Evolutionary conservation across 148 eudicot species (phyloP), one percentile per base, ranked within the genome.

Genomic region (Rhododendron molle): DNA sequence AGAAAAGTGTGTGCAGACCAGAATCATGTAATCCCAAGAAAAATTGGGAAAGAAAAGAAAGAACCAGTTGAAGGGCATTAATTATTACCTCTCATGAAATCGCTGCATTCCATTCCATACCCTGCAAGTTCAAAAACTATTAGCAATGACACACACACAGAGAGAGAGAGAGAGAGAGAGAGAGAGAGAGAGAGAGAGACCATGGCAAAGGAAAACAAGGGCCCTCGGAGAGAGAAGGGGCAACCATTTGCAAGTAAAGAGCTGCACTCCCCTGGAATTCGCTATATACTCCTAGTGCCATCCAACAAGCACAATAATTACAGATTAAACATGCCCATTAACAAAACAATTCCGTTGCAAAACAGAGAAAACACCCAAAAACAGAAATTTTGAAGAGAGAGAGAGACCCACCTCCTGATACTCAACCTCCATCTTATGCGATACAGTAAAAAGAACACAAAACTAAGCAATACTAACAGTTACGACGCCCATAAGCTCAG

Each of bases 31-130:
- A 77, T 77, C 52, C 49, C 34, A 5, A 43, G 32, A 7, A 47
- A 20, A 40, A 71, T 46, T 20, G 9, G 69, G 8, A 78, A 30
- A 36, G 47, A 69, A 52, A 50, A 34, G 10, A 50, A 73, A 26
- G 54, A 78, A 46, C 15, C 54, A 44, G 69, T 58, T 72, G 52
- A 58, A 80, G 47, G 81, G 73, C 88, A 92, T 86, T 87, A 78
- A 88, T 62, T 89, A 95, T 62, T 89, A 95, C 99, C 99, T 97
- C 85, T 97, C 99, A 97, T 97, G 93, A 91, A 97, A 49, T 89
- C 89, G 90, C 99, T 93, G 91, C 99, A 97, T 86, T 97, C 99
- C 99, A 97, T 95, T 86, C 98, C 99, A 93, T 97, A 97, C 44
- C 99, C 99, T 97, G 96, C 91, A 91, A 82, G 76, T 28, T 80